phyloP scores from a whole-genome alignment of 2,329 filamentous ascomycete genomes.

The Coniochaeta sp. region DNA sequence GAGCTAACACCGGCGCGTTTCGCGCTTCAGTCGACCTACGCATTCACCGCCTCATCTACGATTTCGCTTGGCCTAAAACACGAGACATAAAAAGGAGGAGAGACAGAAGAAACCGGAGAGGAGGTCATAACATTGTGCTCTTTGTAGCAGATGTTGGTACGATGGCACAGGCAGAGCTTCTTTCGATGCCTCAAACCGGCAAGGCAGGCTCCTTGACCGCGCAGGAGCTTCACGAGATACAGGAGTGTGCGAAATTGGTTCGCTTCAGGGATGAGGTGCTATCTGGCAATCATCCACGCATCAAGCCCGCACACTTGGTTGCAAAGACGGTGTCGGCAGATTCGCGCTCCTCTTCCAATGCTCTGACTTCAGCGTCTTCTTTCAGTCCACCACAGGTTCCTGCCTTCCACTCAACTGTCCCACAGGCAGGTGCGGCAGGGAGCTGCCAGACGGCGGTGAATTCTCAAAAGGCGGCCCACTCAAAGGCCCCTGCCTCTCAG shows the following conservation, averaged over 20 bases:
- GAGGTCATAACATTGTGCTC: background rate
- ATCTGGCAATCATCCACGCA: slow-evolving; percentile 63
- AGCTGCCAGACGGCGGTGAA: slow-evolving; percentile 10
- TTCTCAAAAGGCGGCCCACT: background rate
- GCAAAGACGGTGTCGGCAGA: slow-evolving; percentile 11
- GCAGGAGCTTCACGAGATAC: slow-evolving; percentile 49
- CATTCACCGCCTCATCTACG: too few species aligned
- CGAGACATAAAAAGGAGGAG: background rate
- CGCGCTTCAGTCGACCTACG: background rate
- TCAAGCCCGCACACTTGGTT: slow-evolving; percentile 44
- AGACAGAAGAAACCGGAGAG: background rate
- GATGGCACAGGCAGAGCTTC: slow-evolving; percentile 1
- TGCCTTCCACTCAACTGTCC: slow-evolving; percentile 5
- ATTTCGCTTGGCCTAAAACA: too few species aligned
- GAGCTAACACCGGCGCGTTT: background rate
- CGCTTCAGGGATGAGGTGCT: slow-evolving; percentile 74
- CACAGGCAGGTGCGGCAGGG: slow-evolving; percentile 8
- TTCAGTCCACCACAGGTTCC: slow-evolving; percentile 1
- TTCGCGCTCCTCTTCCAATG: slow-evolving; percentile 5
- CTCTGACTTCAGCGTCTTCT: slow-evolving; percentile 4
- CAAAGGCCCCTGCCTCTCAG: slow-evolving; percentile 12
- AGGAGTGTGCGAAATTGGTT: slow-evolving; percentile 74
- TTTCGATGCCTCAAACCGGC: background rate
- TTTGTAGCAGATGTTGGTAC: background rate
- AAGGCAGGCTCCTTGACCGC: slow-evolving; percentile 24